A percentile compares a stretch with the other conserved stretches of the same genome.
phyloP scores from a whole-genome alignment of 2,329 filamentous ascomycete species.

The Clonostachys byssicola region DNA sequence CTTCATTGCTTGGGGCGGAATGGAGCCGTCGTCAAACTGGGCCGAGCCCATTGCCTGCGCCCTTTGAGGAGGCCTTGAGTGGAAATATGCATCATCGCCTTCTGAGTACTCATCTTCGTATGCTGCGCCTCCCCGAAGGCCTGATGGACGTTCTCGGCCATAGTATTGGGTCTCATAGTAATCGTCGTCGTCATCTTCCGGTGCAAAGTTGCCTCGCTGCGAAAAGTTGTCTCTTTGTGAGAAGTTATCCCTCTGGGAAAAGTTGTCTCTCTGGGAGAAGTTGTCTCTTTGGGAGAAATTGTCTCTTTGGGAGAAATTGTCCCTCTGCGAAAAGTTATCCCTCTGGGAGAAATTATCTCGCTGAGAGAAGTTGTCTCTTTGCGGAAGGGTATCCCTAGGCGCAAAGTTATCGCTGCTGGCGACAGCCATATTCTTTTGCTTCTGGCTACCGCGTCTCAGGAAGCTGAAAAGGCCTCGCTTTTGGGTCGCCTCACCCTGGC shows the following conservation, averaged over 20 bases:
- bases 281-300: too few species aligned
- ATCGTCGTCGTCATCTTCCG: constrained; percentile 17
- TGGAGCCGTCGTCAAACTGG: background rate
- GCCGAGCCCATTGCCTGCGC: constrained; percentile 19
- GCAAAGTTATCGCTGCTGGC: constrained; percentile 51
- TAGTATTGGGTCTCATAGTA: constrained; percentile 11
- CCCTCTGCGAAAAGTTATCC: too few species aligned
- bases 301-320: too few species aligned
- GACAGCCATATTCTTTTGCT: constrained; percentile 40
- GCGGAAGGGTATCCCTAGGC: constrained; percentile 31
- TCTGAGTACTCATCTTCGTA: constrained; percentile 42
- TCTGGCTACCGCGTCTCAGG: constrained; percentile 31
- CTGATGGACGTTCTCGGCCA: constrained; percentile 13
- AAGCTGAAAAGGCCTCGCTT: constrained; percentile 36
- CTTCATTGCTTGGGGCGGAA: constrained; percentile 9
- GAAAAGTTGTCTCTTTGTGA: too few species aligned
- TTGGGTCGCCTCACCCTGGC: constrained; percentile 23
- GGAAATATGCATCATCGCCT: constrained; percentile 56
- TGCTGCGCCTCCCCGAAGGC: constrained; percentile 34
- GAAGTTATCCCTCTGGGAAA: too few species aligned
- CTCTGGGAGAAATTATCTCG: too few species aligned
- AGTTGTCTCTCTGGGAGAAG: too few species aligned
- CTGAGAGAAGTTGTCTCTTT: too few species aligned
- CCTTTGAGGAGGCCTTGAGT: constrained; percentile 27
- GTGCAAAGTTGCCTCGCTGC: too few species aligned